Evolutionary conservation across 179 eudicot genomes (phyloP).

Genomic region (Monotropa hypopitys): DNA sequence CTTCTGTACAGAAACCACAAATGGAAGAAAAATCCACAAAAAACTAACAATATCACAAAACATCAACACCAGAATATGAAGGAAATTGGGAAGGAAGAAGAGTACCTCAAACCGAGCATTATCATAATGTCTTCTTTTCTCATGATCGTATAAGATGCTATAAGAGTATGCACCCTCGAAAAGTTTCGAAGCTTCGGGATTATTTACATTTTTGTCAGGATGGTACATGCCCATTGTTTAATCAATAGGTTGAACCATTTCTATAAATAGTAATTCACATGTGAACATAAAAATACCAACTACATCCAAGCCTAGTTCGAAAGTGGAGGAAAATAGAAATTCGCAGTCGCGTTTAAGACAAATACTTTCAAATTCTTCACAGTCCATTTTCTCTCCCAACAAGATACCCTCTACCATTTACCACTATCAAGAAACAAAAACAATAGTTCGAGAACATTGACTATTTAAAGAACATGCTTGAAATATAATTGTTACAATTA

Average conservation of each 20-base stretch:
- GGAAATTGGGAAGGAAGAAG: not conserved
- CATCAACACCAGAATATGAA: not conserved
- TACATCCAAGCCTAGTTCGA: too few relatives aligned
- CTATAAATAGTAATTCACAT: too few relatives aligned
- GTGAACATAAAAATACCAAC: too few relatives aligned
- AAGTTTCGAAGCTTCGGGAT: constrained; percentile 89
- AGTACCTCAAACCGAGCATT: constrained; percentile 85
- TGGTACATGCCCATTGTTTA: constrained; percentile 78
- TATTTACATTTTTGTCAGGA: constrained; percentile 92
- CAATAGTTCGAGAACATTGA: not conserved
- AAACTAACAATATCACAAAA: not conserved
- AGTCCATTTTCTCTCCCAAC: not conserved
- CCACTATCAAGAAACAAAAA: not conserved
- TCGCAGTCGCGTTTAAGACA: too few relatives aligned
- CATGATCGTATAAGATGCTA: constrained; percentile 77
- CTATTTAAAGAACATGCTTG: too few relatives aligned
- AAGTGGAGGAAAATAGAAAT: too few relatives aligned
- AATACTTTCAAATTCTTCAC: too few relatives aligned
- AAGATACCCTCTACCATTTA: not conserved
- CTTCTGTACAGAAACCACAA: too few relatives aligned
- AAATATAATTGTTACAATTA: too few relatives aligned
- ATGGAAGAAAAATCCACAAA: too few relatives aligned
- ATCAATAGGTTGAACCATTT: too few relatives aligned
- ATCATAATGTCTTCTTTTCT: constrained; percentile 92
- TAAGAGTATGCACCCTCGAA: constrained; percentile 96